phyloP scores from a whole-genome alignment of 768 basidiomycete species.

The Tylopilus intermedius region DNA sequence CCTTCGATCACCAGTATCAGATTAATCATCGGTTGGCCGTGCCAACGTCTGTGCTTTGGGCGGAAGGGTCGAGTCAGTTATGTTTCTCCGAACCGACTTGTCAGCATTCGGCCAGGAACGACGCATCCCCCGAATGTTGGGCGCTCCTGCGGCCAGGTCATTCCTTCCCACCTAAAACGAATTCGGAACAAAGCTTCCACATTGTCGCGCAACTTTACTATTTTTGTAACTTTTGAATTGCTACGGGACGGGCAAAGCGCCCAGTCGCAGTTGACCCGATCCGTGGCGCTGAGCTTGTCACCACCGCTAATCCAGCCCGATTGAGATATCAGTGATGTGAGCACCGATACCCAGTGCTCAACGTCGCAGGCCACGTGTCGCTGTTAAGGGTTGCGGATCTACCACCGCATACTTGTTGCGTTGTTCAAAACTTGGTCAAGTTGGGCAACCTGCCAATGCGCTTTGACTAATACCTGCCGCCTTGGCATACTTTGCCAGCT shows the following conservation, averaged over 20 bases:
- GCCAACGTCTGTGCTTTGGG: slow-evolving; percentile 18
- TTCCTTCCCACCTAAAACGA: slow-evolving; percentile 8
- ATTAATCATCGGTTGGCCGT: slow-evolving; percentile 18
- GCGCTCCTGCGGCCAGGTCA: slow-evolving; percentile 14
- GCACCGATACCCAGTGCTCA: slow-evolving; percentile 12
- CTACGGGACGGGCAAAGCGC: slow-evolving; percentile 6
- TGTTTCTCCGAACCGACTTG: slow-evolving; percentile 9
- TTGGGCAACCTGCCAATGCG: background rate
- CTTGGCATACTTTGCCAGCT: background rate
- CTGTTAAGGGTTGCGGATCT: slow-evolving; percentile 10
- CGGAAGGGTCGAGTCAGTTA: slow-evolving; percentile 14
- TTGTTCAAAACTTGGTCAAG: slow-evolving; percentile 10
- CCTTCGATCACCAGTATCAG: slow-evolving; percentile 17
- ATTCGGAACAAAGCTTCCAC: slow-evolving; percentile 5
- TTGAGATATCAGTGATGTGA: slow-evolving; percentile 10
- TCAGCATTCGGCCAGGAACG: slow-evolving; percentile 26
- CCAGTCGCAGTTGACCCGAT: background rate
- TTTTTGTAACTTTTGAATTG: slow-evolving; percentile 9
- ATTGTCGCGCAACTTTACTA: slow-evolving; percentile 5
- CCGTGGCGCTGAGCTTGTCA: slow-evolving; percentile 5
- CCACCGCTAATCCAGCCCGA: slow-evolving; percentile 20
- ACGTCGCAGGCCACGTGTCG: slow-evolving; percentile 16
- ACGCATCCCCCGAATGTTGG: slow-evolving; percentile 3
- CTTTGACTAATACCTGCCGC: background rate
- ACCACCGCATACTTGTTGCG: slow-evolving; percentile 6